Evolutionary conservation across 345 rosid species (phyloP), one percentile per base, ranked within the genome.

Genomic region (Eucalyptus guilfoylei): DNA sequence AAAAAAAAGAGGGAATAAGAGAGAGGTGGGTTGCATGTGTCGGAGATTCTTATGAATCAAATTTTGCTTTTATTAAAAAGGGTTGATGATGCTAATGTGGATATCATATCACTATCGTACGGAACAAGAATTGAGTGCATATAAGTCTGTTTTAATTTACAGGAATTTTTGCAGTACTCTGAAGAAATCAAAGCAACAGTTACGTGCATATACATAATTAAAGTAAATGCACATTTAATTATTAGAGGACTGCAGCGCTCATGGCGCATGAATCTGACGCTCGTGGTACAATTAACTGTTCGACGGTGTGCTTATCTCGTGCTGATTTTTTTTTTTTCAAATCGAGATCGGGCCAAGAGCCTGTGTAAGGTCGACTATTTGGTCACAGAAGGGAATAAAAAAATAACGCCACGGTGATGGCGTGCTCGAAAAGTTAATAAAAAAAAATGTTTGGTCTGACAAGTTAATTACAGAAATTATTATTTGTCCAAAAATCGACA

Each of bases 101-200:
- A 64, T 15, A 67, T n/a, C 76, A 15, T 15, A 67, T 67, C 21
- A 67, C 11, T 17, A n/a, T n/a, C 11, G 76, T n/a, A 67, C 11
- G 40, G 37, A n/a, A n/a, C 3, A 8, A 15, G 40, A 67, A 1
- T 7, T 62, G 0, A 21, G 26, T 0, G 5, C 62, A 55, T 24
- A 55, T 24, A 24, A 55, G 62, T 24, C 62, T 6, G 3, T 24
- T 55, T 55, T 55, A 55, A 24, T 55, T 24, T 0, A 26, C 30
- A 52, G 62, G 62, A 55, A 11, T 55, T 55, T 55, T 55, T 2
- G 62, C 62, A 26, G 24, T 24, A 24, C 30, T 26, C 62, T 24
- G 30, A 55, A 10, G 30, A 1, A 24, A 55, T 55, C 5, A 55
- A 55, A 55, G 30, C 62, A 55, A 55, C 24, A 55, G 62, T 10